phyloP scores from a whole-genome alignment of 192 early-diverging fungal species.

The Linnemannia hyalina region DNA sequence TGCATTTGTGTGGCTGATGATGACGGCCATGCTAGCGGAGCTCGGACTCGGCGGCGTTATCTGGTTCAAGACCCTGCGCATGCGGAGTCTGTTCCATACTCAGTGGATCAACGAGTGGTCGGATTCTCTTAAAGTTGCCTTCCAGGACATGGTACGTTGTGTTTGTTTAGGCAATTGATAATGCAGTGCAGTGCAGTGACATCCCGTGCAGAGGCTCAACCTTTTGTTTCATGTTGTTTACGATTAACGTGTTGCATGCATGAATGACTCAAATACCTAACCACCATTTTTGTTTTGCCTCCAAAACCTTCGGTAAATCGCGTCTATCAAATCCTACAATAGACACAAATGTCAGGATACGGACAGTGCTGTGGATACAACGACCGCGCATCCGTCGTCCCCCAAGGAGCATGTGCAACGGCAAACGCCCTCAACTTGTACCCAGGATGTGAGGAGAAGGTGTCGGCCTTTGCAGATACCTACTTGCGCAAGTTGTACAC shows the following conservation, averaged over 20 bases:
- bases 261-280: too few species aligned
- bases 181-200: background rate
- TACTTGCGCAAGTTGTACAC: slow-evolving; percentile 57
- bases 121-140: slow-evolving; percentile 28
- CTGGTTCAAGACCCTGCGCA: slow-evolving; percentile 59
- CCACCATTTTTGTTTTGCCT: background rate
- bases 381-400: background rate
- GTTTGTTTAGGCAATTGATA: background rate
- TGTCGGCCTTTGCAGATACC: slow-evolving; percentile 41
- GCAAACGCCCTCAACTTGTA: background rate
- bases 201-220: background rate
- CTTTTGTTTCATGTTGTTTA: background rate
- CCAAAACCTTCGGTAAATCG: background rate
- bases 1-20: slow-evolving; percentile 41
- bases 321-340: background rate
- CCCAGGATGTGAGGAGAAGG: slow-evolving; percentile 44
- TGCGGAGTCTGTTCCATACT: slow-evolving; percentile 37
- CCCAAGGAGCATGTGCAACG: slow-evolving; percentile 27
- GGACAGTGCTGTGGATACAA: slow-evolving; percentile 56
- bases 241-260: background rate
- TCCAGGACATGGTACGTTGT: slow-evolving; percentile 55
- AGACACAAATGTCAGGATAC: slow-evolving; percentile 42
- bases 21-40: slow-evolving; percentile 34
- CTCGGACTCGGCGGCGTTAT: slow-evolving; percentile 50
- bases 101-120: slow-evolving; percentile 43